Conservation (phyloP, 202 grass and related monocot species). For the Setaria italica region DNA sequence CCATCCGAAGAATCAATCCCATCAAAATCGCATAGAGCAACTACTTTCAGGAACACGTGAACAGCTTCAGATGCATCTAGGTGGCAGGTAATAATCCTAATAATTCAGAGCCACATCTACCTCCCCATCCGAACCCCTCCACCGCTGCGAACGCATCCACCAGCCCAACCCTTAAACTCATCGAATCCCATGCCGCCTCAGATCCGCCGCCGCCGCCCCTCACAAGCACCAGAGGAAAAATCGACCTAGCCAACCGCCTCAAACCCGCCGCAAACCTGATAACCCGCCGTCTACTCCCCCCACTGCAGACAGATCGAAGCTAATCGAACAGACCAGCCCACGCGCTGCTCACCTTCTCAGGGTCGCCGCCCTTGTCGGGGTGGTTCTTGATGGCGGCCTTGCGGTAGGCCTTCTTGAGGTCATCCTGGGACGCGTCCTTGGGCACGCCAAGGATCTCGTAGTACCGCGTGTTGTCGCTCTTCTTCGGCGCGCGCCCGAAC, state of each 20-base stretch:
- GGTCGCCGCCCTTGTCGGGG: slow-evolving; percentile 93
- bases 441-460: slow-evolving; percentile 80
- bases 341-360: slow-evolving; percentile 64
- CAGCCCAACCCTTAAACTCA: neutral
- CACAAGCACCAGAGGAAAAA: neutral
- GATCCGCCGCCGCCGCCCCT: neutral
- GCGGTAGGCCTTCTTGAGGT: slow-evolving; percentile 95
- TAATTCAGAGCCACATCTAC: neutral
- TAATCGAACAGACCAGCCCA: neutral
- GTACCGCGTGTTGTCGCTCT: slow-evolving; percentile 91
- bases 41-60: neutral
- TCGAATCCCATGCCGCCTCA: neutral
- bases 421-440: slow-evolving; percentile 74
- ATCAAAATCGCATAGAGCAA: neutral
- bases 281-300: neutral
- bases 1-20: neutral
- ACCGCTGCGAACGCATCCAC: neutral
- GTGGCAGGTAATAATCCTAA: neutral
- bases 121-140: neutral
- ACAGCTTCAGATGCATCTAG: neutral
- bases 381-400: slow-evolving; percentile 99
- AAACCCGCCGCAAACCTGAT: neutral
- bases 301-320: neutral
- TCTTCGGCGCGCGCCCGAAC: slow-evolving; percentile 92
- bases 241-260: neutral